A percentile compares a stretch with the other conserved stretches of the same genome.
Conservation (phyloP, 1,139 yeast species). For the Torulaspora globosa region DNA sequence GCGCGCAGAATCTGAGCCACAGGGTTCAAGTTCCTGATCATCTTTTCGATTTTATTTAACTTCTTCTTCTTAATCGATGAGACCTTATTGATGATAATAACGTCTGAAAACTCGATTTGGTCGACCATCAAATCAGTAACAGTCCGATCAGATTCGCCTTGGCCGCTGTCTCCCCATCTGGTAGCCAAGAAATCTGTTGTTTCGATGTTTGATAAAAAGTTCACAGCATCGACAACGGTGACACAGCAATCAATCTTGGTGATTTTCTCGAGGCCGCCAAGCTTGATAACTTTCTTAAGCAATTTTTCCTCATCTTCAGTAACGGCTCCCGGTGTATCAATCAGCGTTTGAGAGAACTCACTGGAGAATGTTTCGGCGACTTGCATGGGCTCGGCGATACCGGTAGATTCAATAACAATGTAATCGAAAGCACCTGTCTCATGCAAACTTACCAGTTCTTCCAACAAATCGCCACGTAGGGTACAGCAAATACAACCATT, state of each 20-base stretch:
- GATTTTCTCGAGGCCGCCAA: conserved; percentile 43
- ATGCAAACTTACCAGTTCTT: conserved; percentile 42
- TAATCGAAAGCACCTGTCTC: conserved; percentile 40
- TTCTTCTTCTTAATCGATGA: conserved; percentile 33
- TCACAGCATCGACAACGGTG: conserved; percentile 45
- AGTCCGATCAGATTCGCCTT: conserved; percentile 42
- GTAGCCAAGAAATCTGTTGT: conserved; percentile 44
- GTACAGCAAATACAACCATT: conserved; percentile 50
- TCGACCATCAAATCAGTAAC: conserved; percentile 46
- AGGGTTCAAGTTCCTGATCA: conserved; percentile 42
- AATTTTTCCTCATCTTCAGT: conserved; percentile 34
- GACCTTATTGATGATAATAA: conserved; percentile 42
- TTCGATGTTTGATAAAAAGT: conserved; percentile 42
- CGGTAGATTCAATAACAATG: conserved; percentile 45
- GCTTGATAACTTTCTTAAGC: conserved; percentile 36
- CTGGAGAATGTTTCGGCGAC: conserved; percentile 48
- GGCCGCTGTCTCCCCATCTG: conserved; percentile 41
- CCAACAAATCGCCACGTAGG: conserved; percentile 44
- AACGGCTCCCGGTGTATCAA: conserved; percentile 27
- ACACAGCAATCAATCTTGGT: conserved; percentile 45
- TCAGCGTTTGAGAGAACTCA: conserved; percentile 39
- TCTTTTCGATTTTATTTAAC: conserved; percentile 33
- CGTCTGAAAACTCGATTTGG: conserved; percentile 47
- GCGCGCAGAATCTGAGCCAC: conserved; percentile 40
- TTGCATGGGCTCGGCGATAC: conserved; percentile 49